Percentiles rank a stretch among this genome's conserved stretches.
These are phyloP conservation scores for Orychophragmus violaceus DNA, from an alignment of 345 rosid species.

Conservation along the genomic window DNA sequence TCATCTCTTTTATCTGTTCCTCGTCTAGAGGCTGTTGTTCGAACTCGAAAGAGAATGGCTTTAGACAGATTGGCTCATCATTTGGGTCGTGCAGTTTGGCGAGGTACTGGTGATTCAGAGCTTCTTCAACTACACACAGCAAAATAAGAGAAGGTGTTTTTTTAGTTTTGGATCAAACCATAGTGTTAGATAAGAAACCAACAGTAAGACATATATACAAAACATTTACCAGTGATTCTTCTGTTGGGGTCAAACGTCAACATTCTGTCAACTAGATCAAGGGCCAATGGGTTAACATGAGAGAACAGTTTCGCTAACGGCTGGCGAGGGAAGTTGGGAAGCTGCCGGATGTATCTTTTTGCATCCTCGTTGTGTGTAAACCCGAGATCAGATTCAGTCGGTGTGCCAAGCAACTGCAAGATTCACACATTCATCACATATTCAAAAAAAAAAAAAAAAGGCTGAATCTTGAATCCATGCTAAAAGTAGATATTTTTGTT, in stretches of 20 bases:
- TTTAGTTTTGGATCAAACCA: neutral
- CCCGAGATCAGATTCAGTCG: conserved; percentile 80
- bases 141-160: conserved; percentile 4
- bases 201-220: neutral
- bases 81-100: conserved; percentile 71
- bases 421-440: conserved; percentile 21
- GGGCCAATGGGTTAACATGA: conserved; percentile 66
- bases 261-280: conserved; percentile 84
- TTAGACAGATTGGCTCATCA: conserved; percentile 78
- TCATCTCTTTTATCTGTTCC: conserved; percentile 88
- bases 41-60: conserved; percentile 76
- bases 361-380: conserved; percentile 81
- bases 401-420: conserved; percentile 87
- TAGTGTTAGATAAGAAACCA: neutral
- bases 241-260: conserved; percentile 79
- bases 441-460: neutral
- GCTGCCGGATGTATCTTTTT: conserved; percentile 71
- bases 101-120: conserved; percentile 80
- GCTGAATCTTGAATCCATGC: neutral
- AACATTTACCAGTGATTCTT: conserved; percentile 79
- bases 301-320: conserved; percentile 56
- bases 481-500: conserved; percentile 7
- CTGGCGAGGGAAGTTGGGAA: conserved; percentile 61
- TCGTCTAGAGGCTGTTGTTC: conserved; percentile 78
- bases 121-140: conserved; percentile 68